Evolutionary conservation across 1,284 basidiomycete genomes (phyloP), one percentile per base, ranked within the genome.

Genomic region (Cryptococcus deneoformans): DNA sequence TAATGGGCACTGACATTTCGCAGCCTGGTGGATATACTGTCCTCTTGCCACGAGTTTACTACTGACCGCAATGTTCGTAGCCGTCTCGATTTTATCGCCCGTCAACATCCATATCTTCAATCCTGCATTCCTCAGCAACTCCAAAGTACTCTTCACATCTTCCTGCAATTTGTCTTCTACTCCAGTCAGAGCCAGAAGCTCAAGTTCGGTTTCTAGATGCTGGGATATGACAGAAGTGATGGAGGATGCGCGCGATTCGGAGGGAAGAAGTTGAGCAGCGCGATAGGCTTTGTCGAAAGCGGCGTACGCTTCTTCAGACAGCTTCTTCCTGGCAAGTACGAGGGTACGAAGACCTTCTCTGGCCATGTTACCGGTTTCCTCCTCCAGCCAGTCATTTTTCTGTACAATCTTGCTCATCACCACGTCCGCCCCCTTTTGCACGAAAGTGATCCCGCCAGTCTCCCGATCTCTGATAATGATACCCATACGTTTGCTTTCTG

Each of bases 81-180:
- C 96, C 2, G 96, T 99, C 81, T 99, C 96, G 61, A 99, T 93
- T 81, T 99, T 99, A 79, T 99, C 96, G 0, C 96, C 96, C 0
- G 96, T 99, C 68, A 99, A 81, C 96, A 99, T 99, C 96, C 96
- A 99, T 56, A 99, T 97, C 81, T 92, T 97, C 78, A 99, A 87
- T 1, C 95, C 95, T 0, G 95, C 96, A 73, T 99, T 99, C 61
- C 94, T 82, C 63, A 99, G 77, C 50, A 98, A 74, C 78, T 99
- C 96, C 60, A 99, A 79, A 0, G 96, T 98, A 44, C 87, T 85
- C 76, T 90, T 94, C 66, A 99, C 95, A 43, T 95, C 94, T 58
- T 98, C 95, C 70, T 99, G 96, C 56, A 99, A 79, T 77, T 98
- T 98, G 76, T 99, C 96, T 76, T 99, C 96, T 2, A 99, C 96